Evolutionary conservation across 192 early-diverging fungal genomes (phyloP).

Genomic region (Podila epigama): DNA sequence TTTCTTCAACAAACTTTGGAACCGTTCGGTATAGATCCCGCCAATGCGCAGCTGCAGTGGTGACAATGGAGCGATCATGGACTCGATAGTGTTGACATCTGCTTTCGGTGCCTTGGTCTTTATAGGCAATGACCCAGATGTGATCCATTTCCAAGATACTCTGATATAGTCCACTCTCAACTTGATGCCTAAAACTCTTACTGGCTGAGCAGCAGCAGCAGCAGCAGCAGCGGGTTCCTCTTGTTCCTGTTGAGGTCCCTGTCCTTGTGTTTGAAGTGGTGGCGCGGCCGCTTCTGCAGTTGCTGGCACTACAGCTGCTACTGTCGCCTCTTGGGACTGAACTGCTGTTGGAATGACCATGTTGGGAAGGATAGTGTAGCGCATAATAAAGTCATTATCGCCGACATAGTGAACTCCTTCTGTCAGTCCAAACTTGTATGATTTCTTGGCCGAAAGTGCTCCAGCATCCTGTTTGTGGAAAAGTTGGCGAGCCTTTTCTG

Average conservation of each 20-base stretch:
- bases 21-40: constrained; percentile 24
- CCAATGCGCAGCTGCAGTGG: constrained; percentile 24
- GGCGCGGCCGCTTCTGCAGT: background rate
- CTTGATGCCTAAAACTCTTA: background rate
- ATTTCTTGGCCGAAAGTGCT: constrained; percentile 20
- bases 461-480: constrained; percentile 19
- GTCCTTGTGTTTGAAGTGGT: background rate
- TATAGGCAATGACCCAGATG: constrained; percentile 9
- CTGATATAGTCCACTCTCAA: constrained; percentile 37
- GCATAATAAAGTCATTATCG: constrained; percentile 34
- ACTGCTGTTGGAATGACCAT: background rate
- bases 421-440: constrained; percentile 25
- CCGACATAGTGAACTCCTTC: constrained; percentile 27
- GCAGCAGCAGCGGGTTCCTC: background rate
- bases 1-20: constrained; percentile 15
- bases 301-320: background rate
- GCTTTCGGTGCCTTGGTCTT: background rate
- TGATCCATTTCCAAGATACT: constrained; percentile 34
- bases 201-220: background rate
- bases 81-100: background rate
- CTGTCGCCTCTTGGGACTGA: background rate
- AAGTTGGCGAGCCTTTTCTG: constrained; percentile 12
- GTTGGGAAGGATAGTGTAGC: constrained; percentile 9
- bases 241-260: background rate
- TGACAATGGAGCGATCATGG: constrained; percentile 1